A percentile compares a stretch with the other conserved stretches of the same genome.
Conservation (phyloP, 768 basidiomycete genomes). For the Leccinum uliginosum region DNA sequence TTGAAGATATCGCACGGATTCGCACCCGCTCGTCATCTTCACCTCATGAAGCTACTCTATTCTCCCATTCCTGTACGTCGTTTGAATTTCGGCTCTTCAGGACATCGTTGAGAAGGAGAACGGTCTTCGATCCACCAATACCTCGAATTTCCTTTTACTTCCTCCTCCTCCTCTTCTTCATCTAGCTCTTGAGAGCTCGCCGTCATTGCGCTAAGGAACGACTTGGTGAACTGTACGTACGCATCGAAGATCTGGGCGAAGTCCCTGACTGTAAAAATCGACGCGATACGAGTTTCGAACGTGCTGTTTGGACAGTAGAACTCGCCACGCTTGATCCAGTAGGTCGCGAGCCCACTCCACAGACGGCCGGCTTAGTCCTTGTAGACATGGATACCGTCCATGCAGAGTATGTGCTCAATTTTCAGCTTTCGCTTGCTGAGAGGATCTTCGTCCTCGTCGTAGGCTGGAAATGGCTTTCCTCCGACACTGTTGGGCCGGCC, state of each 20-base stretch:
- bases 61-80: slow-evolving; percentile 99
- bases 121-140: slow-evolving; percentile 88
- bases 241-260: slow-evolving; percentile 98
- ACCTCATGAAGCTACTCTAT: slow-evolving; percentile 88
- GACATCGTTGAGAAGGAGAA: slow-evolving; percentile 97
- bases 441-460: slow-evolving; percentile 85
- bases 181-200: slow-evolving; percentile 72
- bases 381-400: slow-evolving; percentile 85
- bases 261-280: slow-evolving; percentile 89
- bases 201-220: slow-evolving; percentile 87
- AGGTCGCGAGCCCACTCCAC: slow-evolving; percentile 95
- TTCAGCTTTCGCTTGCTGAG: slow-evolving; percentile 66
- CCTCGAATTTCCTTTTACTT: slow-evolving; percentile 79
- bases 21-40: slow-evolving; percentile 88
- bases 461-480: slow-evolving; percentile 46
- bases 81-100: slow-evolving; percentile 89
- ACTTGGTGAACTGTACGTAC: slow-evolving; percentile 91
- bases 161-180: slow-evolving; percentile 70
- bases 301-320: slow-evolving; percentile 86
- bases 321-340: slow-evolving; percentile 96
- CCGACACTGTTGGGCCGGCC: slow-evolving; percentile 61
- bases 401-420: slow-evolving; percentile 78
- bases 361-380: slow-evolving; percentile 95
- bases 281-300: slow-evolving; percentile 81
- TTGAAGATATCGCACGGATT: background rate